These are phyloP conservation scores for Dichotomopilus funicola DNA, from an alignment of 2,329 filamentous ascomycete species.

Conservation along the genomic window DNA sequence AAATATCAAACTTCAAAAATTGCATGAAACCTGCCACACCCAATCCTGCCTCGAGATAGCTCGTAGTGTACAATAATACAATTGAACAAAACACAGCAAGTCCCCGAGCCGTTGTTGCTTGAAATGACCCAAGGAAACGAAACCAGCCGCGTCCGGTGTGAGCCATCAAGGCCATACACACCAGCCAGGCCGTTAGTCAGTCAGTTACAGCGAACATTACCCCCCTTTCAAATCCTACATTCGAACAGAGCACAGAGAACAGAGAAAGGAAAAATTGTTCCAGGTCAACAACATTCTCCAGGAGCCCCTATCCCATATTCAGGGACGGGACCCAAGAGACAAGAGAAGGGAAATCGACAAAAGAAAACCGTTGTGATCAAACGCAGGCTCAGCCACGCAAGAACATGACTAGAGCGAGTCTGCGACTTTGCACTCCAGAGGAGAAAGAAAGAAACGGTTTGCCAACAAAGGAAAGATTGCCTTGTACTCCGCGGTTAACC, in stretches of 20 bases:
- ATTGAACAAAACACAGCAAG: neutral
- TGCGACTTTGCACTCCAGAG: slow-evolving; percentile 10
- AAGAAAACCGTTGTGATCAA: neutral
- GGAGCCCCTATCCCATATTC: neutral
- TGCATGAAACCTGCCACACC: neutral
- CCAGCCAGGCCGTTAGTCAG: neutral
- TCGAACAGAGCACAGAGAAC: no score
- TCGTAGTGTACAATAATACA: slow-evolving; percentile 6
- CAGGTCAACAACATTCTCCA: neutral
- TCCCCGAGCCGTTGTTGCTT: neutral
- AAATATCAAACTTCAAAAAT: neutral
- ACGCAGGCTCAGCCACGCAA: neutral
- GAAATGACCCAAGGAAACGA: neutral
- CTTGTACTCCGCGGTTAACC: neutral
- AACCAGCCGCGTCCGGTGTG: neutral
- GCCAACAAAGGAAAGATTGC: neutral
- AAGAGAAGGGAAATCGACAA: neutral
- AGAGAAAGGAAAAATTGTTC: neutral
- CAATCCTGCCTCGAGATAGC: neutral
- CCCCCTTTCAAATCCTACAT: neutral
- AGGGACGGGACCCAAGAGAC: neutral
- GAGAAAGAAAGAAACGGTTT: slow-evolving; percentile 1
- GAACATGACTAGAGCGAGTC: slow-evolving; percentile 3
- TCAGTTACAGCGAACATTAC: neutral
- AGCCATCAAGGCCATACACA: neutral